Conservation (phyloP, 129 eudicot species). For the Sambucus nigra region DNA sequence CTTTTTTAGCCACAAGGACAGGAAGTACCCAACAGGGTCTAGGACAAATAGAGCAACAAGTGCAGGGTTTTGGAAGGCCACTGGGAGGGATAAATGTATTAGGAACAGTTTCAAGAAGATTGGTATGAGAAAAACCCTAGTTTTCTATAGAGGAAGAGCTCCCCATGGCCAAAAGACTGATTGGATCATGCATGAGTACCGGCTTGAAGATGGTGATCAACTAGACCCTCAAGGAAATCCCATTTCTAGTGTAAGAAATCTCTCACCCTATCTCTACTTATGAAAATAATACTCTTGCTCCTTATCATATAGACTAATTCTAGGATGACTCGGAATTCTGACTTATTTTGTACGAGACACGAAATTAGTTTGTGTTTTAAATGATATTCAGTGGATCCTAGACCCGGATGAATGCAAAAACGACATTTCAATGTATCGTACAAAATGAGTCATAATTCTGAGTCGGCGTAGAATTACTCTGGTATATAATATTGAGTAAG, state of each 20-base stretch:
- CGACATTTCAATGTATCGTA: no score
- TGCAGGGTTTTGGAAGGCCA: slow-evolving; percentile 95
- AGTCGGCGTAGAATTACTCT: no score
- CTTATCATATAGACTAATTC: no score
- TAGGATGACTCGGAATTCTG: no score
- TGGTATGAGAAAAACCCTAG: slow-evolving; percentile 93
- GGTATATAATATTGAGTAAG: no score
- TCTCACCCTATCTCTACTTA: not conserved
- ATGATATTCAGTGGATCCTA: no score
- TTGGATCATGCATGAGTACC: slow-evolving; percentile 95
- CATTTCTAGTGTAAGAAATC: slow-evolving; percentile 26
- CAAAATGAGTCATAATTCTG: no score
- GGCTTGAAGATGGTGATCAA: slow-evolving; percentile 70
- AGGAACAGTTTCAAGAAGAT: slow-evolving; percentile 72
- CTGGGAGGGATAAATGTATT: slow-evolving; percentile 86
- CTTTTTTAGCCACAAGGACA: slow-evolving; percentile 95
- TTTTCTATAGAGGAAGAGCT: slow-evolving; percentile 84
- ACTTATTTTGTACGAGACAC: no score
- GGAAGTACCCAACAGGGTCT: slow-evolving; percentile 91
- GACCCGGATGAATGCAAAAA: no score
- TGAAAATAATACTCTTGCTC: not conserved
- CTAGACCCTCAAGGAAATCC: slow-evolving; percentile 39
- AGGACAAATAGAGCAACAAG: slow-evolving; percentile 82
- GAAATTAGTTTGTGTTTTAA: no score
- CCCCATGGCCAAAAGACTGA: slow-evolving; percentile 97